Evolutionary conservation across 352 stramenopile genomes (phyloP).

Genomic region (Phytophthora meadii): DNA sequence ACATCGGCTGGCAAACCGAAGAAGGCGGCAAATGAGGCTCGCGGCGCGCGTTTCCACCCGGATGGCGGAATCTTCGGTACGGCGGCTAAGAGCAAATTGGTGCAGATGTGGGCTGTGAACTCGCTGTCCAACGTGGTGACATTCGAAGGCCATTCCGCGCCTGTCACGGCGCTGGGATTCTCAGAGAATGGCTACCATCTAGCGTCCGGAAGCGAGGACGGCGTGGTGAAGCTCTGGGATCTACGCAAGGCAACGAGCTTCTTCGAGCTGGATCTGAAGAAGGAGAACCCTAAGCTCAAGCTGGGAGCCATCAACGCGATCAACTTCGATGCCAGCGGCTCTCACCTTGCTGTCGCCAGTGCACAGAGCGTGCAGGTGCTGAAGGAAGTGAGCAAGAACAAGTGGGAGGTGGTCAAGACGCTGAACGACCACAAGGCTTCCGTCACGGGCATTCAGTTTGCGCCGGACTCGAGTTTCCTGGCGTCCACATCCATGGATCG

Average conservation of each 20-base stretch:
- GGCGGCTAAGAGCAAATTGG: constrained; percentile 60
- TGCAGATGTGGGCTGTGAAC: constrained; percentile 95
- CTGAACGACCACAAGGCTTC: constrained; percentile 74
- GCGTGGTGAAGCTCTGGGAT: constrained; percentile 93
- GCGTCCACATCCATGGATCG: constrained; percentile 80
- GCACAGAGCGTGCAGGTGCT: constrained; percentile 55
- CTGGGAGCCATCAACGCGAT: constrained; percentile 57
- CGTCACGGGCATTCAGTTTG: constrained; percentile 69
- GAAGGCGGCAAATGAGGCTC: constrained; percentile 49
- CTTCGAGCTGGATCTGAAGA: constrained; percentile 64
- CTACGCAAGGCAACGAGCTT: constrained; percentile 91
- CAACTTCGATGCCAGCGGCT: constrained; percentile 68
- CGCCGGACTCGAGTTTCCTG: constrained; percentile 66
- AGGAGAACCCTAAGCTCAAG: constrained; percentile 41
- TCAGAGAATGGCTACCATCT: constrained; percentile 97
- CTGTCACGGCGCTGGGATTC: constrained; percentile 85
- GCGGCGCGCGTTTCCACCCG: constrained; percentile 88
- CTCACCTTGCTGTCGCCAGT: constrained; percentile 60
- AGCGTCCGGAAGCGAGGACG: constrained; percentile 80
- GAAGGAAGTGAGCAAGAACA: constrained; percentile 71
- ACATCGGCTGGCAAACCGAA: constrained; percentile 20
- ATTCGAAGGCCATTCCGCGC: constrained; percentile 84
- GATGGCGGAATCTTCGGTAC: constrained; percentile 95
- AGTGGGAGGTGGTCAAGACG: constrained; percentile 67
- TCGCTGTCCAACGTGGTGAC: constrained; percentile 81